Conservation (phyloP, 768 basidiomycete species). For the Suillus tomentosus region DNA sequence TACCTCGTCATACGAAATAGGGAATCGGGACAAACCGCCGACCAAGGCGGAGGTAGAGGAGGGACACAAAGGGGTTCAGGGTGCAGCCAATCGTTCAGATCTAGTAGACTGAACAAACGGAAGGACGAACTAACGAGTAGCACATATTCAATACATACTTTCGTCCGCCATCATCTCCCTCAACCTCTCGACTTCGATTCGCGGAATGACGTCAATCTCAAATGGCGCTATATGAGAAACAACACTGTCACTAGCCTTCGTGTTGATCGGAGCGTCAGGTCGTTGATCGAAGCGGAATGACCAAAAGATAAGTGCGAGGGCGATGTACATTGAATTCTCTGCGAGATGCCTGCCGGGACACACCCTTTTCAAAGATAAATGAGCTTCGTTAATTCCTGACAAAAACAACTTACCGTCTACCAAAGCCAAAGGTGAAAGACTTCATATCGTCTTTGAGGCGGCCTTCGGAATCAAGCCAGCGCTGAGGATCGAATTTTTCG, state of each 20-base stretch:
- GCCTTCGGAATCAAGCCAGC: constrained; percentile 47
- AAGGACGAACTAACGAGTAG: neutral
- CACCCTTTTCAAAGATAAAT: constrained; percentile 36
- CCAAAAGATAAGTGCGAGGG: constrained; percentile 61
- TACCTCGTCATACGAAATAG: no score
- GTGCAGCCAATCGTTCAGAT: no score
- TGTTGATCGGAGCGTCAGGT: constrained; percentile 53
- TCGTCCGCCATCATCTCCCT: constrained; percentile 18
- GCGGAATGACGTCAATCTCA: constrained; percentile 53
- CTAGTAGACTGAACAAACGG: neutral
- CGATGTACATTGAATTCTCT: constrained; percentile 55
- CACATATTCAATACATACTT: neutral
- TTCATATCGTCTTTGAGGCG: constrained; percentile 47
- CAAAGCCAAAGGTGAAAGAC: constrained; percentile 52
- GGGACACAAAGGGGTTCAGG: no score
- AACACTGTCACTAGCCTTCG: constrained; percentile 52
- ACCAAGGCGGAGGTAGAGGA: no score
- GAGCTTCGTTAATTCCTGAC: neutral
- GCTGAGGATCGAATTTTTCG: constrained; percentile 51
- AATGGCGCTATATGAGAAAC: constrained; percentile 62
- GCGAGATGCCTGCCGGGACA: constrained; percentile 60
- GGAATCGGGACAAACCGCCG: no score
- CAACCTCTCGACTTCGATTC: constrained; percentile 27
- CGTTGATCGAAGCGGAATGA: constrained; percentile 56
- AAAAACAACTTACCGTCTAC: constrained; percentile 28